phyloP scores from a whole-genome alignment of 139 green algal species.

The Coelastrella sp. region DNA sequence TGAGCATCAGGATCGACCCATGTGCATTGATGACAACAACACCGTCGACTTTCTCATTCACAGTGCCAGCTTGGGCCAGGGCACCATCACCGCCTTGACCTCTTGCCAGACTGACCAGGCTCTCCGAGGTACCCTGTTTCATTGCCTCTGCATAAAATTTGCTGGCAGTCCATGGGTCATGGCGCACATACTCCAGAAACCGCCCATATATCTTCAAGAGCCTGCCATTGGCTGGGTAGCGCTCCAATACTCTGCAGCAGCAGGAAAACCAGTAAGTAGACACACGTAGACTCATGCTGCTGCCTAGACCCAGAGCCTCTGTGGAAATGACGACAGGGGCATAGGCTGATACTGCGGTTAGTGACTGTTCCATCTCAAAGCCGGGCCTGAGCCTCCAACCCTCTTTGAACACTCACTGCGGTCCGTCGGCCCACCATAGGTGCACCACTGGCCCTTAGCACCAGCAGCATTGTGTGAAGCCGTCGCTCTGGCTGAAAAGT shows the following conservation, averaged over 20 bases:
- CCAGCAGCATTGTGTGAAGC: not conserved
- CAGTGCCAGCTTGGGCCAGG: not conserved
- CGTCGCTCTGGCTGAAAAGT: not conserved
- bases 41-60: slow-evolving; percentile 43
- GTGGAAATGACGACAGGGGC: not conserved
- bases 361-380: not conserved
- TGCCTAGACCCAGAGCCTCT: not conserved
- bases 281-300: not conserved
- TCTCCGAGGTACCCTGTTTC: slow-evolving; percentile 23
- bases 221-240: slow-evolving; percentile 45
- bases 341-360: not conserved
- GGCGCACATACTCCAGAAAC: slow-evolving; percentile 57
- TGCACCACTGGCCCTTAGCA: too few relatives aligned
- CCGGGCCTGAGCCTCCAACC: too few relatives aligned
- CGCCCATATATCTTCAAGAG: slow-evolving; percentile 51
- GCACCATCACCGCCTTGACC: too few relatives aligned
- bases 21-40: slow-evolving; percentile 58
- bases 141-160: slow-evolving; percentile 32
- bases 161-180: slow-evolving; percentile 52
- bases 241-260: slow-evolving; percentile 25
- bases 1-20: slow-evolving; percentile 35
- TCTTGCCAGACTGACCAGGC: slow-evolving; percentile 25
- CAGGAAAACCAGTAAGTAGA: not conserved
- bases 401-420: too few relatives aligned
- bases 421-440: too few relatives aligned